Evolutionary conservation across 306 rosid genomes (phyloP).

Genomic region (Prinsepia uniflora): DNA sequence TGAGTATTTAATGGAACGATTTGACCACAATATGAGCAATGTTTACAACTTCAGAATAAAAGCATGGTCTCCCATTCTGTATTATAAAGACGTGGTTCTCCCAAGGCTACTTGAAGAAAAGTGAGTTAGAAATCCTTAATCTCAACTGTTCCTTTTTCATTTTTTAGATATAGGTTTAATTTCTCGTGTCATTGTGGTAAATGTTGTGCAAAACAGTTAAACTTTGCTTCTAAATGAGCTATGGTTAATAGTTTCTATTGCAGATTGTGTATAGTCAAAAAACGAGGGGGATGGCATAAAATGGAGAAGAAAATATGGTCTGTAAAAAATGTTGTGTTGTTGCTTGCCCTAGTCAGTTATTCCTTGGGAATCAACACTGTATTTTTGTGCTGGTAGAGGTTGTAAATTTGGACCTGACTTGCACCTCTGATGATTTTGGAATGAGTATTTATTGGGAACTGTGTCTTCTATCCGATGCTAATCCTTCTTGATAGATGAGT

Average conservation of each 20-base stretch:
- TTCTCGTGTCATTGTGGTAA: background rate
- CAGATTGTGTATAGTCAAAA: background rate
- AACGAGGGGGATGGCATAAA: background rate
- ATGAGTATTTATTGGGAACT: background rate
- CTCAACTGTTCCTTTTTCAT: constrained; percentile 6
- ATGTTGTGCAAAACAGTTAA: background rate
- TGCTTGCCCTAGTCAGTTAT: background rate
- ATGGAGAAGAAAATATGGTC: background rate
- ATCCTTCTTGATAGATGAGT: background rate
- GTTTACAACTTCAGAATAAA: constrained; percentile 95
- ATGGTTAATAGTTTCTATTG: background rate
- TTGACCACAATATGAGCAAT: constrained; percentile 84
- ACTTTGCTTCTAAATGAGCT: constrained; percentile 7
- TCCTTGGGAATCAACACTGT: background rate
- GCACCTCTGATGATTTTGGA: background rate
- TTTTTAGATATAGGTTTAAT: background rate
- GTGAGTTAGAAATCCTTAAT: constrained; percentile 58
- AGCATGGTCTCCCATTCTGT: constrained; percentile 85
- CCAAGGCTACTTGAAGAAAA: constrained; percentile 92
- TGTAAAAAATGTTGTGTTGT: background rate
- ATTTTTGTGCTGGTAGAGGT: background rate
- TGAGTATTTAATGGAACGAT: constrained; percentile 84
- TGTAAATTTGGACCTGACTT: background rate
- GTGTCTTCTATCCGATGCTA: background rate
- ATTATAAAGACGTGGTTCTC: constrained; percentile 75